Evolutionary conservation across 225 moss, liverwort and hornwort genomes (phyloP).

Genomic region (Marchantia paleacea): DNA sequence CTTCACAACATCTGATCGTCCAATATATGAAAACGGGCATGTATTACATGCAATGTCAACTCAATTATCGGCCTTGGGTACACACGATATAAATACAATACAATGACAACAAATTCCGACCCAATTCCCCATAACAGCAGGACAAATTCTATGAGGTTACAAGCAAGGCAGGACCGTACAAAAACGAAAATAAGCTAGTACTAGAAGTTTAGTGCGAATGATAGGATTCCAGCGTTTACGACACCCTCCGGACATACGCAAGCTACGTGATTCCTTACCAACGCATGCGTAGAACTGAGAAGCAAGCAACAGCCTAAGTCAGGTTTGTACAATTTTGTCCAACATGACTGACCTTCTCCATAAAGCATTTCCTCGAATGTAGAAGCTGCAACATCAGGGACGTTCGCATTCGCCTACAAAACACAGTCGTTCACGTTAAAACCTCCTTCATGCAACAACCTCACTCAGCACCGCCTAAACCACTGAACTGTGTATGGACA

Average conservation of each 20-base stretch:
- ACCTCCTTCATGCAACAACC: neutral
- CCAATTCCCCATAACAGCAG: neutral
- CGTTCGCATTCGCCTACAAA: constrained; percentile 80
- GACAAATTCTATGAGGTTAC: neutral
- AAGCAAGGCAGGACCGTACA: neutral
- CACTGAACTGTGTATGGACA: neutral
- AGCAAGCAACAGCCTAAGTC: neutral
- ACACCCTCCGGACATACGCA: neutral
- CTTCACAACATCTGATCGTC: constrained; percentile 62
- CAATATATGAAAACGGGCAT: neutral
- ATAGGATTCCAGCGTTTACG: neutral
- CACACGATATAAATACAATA: neutral
- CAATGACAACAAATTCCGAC: neutral
- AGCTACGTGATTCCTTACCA: neutral
- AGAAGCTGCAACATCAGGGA: constrained; percentile 83
- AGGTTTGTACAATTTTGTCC: neutral
- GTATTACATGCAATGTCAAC: neutral
- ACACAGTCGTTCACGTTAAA: neutral
- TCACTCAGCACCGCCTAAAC: neutral
- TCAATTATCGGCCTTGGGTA: neutral
- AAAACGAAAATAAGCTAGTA: neutral
- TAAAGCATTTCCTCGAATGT: constrained; percentile 95
- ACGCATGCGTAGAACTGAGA: neutral
- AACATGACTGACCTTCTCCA: constrained; percentile 67
- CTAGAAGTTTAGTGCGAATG: neutral